Evolutionary conservation across 495 filamentous ascomycete genomes (phyloP), one percentile per base, ranked within the genome.

Genomic region (Penicillium soppii): DNA sequence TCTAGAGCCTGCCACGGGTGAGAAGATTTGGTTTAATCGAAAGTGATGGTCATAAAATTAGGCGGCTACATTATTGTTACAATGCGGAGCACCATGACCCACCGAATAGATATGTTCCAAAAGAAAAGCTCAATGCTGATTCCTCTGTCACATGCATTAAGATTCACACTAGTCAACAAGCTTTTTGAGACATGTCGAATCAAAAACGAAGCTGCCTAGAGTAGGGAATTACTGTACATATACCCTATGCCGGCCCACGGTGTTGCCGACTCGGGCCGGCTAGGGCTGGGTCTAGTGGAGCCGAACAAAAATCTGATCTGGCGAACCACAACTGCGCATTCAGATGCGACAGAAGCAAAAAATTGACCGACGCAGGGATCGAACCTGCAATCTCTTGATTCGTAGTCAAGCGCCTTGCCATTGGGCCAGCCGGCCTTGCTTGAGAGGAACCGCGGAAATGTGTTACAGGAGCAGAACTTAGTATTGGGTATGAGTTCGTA

Each of bases 381-480:
- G 58, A 65, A 60, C 69, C 68, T 72, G 69, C 69, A 78, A 80
- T 80, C 76, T 80, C 77, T 80, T 80, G 77, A 80, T 80, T 80
- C 80, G 80, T 82, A 83, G 81, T 83, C 81, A 83, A 83, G 81
- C 80, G 80, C 80, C 81, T 83, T 83, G 75, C 81, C 81, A 83
- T 83, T 83, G 75, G 78, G 79, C 80, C 78, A 83, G 71, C 71
- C 61, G 69, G 65, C 67, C 67, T n/a, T n/a, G n/a, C n/a, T n/a
- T n/a, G n/a, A n/a, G n/a, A n/a, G n/a, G n/a, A n/a, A n/a, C n/a
- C n/a, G n/a, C n/a, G n/a, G n/a, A n/a, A n/a, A 38, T 47, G 12
- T 8, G 4, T 5, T 8, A 1, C 0, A 5, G 0, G 25, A 9
- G 25, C 5, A 9, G 25, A 27, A 27, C 3, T 0, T 3, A 6